phyloP scores from a whole-genome alignment of 345 rosid species.

The Psidium guajava region DNA sequence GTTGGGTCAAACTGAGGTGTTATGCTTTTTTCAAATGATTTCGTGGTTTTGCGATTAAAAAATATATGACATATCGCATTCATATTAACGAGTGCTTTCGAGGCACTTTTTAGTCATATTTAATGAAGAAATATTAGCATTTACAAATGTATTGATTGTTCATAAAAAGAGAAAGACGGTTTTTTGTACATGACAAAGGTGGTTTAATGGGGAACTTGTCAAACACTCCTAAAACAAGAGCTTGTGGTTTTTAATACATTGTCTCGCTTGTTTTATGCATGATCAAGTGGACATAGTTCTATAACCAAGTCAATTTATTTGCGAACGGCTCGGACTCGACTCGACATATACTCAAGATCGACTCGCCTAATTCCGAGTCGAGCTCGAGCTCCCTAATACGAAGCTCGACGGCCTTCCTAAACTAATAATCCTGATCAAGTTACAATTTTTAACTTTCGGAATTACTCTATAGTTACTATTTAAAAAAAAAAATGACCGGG shows the following conservation, averaged over 20 bases:
- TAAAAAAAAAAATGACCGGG: background rate
- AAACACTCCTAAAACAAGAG: background rate
- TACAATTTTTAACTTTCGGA: background rate
- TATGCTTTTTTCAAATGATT: background rate
- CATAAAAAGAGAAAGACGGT: background rate
- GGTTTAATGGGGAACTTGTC: background rate
- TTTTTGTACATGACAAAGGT: background rate
- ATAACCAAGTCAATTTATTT: background rate
- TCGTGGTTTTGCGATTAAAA: background rate
- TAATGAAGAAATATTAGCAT: background rate
- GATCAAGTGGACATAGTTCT: background rate
- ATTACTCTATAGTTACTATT: background rate
- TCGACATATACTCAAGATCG: background rate
- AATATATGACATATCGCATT: background rate
- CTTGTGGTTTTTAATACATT: background rate
- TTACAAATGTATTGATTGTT: background rate
- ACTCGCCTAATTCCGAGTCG: background rate
- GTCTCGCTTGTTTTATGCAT: background rate
- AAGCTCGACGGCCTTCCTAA: background rate
- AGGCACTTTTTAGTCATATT: background rate
- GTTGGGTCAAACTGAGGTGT: background rate
- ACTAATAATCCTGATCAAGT: background rate
- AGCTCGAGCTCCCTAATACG: background rate
- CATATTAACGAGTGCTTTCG: background rate
- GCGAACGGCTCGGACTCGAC: rapidly evolving